Conservation (phyloP, 441 rosid species). For the Syzygium malaccense region DNA sequence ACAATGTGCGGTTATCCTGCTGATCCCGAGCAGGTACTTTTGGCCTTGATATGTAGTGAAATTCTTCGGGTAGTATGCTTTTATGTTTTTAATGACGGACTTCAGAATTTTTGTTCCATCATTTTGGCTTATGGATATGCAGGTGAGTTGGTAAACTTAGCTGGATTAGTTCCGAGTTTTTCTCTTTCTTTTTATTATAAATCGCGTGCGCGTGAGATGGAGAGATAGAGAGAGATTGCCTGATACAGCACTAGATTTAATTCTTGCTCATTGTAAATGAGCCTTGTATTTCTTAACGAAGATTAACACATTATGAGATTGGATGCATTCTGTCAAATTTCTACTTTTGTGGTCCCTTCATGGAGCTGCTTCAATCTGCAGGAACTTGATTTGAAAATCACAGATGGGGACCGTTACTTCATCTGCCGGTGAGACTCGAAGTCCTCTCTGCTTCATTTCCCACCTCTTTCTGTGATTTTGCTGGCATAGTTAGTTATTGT, state of each 20-base stretch:
- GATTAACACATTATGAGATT: not conserved
- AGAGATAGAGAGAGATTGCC: not conserved
- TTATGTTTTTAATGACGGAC: no score
- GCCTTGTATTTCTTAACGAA: not conserved
- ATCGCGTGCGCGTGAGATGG: not conserved
- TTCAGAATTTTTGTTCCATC: not conserved
- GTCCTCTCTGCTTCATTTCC: not conserved
- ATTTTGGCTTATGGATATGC: not conserved
- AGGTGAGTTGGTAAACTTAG: not conserved
- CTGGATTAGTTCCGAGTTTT: not conserved
- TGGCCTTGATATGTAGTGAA: not conserved
- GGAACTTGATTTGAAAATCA: conserved; percentile 85
- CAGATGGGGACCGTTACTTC: conserved; percentile 94
- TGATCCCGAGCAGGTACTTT: conserved; percentile 71
- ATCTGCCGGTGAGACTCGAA: conserved; percentile 64
- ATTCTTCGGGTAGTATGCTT: not conserved
- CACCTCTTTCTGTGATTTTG: not conserved
- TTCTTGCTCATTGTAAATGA: not conserved
- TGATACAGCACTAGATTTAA: not conserved
- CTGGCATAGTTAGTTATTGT: not conserved
- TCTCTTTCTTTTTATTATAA: not conserved
- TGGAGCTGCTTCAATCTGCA: conserved; percentile 16
- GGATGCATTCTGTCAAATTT: not conserved
- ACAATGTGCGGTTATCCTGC: conserved; percentile 64
- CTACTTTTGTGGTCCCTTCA: not conserved